Conservation (phyloP, 2,329 filamentous ascomycete genomes). For the Mollisiaceae sp. region DNA sequence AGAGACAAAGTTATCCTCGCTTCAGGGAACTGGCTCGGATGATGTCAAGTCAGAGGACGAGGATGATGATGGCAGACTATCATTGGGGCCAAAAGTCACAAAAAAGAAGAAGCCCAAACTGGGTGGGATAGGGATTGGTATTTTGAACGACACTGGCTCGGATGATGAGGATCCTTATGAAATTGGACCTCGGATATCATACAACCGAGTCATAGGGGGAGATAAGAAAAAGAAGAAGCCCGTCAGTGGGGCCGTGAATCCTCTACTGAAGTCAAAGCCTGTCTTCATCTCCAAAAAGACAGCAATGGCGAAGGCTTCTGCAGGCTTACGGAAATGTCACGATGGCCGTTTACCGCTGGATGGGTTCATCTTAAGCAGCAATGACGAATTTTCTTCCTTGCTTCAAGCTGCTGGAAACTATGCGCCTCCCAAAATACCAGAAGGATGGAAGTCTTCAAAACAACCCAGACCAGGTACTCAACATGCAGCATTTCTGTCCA, state of each 20-base stretch:
- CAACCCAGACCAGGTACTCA: conserved; percentile 44
- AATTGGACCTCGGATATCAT: conserved; percentile 87
- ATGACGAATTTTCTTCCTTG: conserved; percentile 53
- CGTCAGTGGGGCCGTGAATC: conserved; percentile 61
- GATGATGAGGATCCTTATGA: conserved; percentile 96
- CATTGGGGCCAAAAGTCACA: conserved; percentile 29
- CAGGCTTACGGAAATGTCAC: conserved; percentile 72
- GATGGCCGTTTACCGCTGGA: conserved; percentile 81
- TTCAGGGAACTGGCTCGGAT: conserved; percentile 36
- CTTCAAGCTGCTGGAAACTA: conserved; percentile 54
- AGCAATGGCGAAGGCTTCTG: conserved; percentile 45
- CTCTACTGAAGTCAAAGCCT: conserved; percentile 68
- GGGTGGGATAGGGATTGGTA: conserved; percentile 82
- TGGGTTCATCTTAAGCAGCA: conserved; percentile 75
- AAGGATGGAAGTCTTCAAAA: conserved; percentile 74
- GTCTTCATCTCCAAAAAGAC: conserved; percentile 76
- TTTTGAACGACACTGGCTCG: conserved; percentile 91
- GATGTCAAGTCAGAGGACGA: conserved; percentile 51
- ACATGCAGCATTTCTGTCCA: conserved; percentile 61
- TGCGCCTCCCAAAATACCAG: conserved; percentile 69
- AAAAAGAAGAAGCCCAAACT: conserved; percentile 56
- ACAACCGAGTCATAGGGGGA: conserved; percentile 80
- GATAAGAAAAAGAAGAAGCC: conserved; percentile 81
- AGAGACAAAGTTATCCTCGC: conserved; percentile 56
- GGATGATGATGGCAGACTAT: conserved; percentile 45